phyloP scores from a whole-genome alignment of 495 filamentous ascomycete species.

The Cairneyella variabilis region DNA sequence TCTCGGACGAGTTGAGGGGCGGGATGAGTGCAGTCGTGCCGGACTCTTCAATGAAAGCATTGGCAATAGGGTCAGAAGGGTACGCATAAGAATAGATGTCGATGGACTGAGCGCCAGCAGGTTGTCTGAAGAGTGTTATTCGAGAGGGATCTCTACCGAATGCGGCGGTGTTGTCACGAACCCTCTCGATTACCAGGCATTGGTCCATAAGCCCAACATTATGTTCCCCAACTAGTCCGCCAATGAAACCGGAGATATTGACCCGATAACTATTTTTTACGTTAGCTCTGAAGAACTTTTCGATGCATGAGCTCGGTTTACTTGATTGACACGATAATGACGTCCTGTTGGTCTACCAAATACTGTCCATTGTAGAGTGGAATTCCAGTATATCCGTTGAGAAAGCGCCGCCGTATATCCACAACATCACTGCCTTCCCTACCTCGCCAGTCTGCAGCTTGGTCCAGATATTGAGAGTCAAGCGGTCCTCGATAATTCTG shows the following conservation, averaged over 20 bases:
- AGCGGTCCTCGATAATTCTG: constrained; percentile 45
- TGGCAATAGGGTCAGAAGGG: constrained; percentile 39
- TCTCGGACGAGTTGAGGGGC: constrained; percentile 30
- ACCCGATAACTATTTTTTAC: constrained; percentile 49
- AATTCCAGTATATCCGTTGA: constrained; percentile 28
- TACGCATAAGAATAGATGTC: constrained; percentile 52
- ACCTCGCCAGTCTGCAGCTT: constrained; percentile 30
- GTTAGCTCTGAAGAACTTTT: not conserved
- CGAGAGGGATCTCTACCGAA: constrained; percentile 44
- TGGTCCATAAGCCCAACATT: constrained; percentile 45
- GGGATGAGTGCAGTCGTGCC: constrained; percentile 45
- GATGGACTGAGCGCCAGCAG: constrained; percentile 45
- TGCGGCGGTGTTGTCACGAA: constrained; percentile 50
- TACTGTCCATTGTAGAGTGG: constrained; percentile 36
- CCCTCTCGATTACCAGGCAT: constrained; percentile 58
- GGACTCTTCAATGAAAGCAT: constrained; percentile 47
- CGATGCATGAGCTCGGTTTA: not conserved
- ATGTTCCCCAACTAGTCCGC: constrained; percentile 2
- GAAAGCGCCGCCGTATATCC: constrained; percentile 38
- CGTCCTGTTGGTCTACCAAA: constrained; percentile 41
- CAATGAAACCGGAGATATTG: constrained; percentile 41
- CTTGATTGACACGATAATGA: constrained; percentile 61
- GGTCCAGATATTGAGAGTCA: constrained; percentile 52
- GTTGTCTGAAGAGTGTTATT: constrained; percentile 41
- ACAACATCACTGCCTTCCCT: constrained; percentile 39